Evolutionary conservation across 495 filamentous ascomycete genomes (phyloP), one percentile per base, ranked within the genome.

Genomic region (Neurospora sp.): DNA sequence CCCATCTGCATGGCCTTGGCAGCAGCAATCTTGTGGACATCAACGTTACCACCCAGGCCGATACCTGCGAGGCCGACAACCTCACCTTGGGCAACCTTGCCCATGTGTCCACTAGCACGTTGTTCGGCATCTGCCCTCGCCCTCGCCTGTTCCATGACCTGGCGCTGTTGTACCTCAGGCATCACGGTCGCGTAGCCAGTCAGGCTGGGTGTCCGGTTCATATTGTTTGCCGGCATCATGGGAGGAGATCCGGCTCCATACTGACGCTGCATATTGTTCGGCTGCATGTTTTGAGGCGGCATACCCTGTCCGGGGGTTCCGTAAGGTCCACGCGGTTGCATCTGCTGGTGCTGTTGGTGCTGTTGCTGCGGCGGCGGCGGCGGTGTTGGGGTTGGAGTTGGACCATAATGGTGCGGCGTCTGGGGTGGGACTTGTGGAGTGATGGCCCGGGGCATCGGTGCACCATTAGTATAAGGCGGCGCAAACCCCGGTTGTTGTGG

Each of bases 131-230:
- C 81, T 38, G 83, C 82, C 3, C 83, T 77, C 20, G 85, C 84
- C 41, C 82, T 78, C 12, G 83, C 83, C 75, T 85, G 85, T 41
- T 85, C 81, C 82, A 85, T 78, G 1, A 82, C 75, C 70, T 79
- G 79, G 14, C 79, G 77, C 70, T 82, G 82, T 53, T 82, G 80
- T 12, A 76, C 75, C 40, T 80, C 77, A 5, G 78, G 77, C 79
- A 82, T 82, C 42, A 82, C 80, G 2, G 80, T 81, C 1, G 79
- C 78, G 53, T 80, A 82, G 35, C 82, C 81, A 11, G 81, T 79
- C 16, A 79, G 75, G 40, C 71, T 74, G 20, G 61, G 70, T 70
- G 20, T 77, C 73, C 73, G 78, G 77, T 61, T 79, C 78, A 35
- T 79, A 72, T 73, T 82, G 73, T 11, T 76, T 68, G 53, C 71